Percentiles rank a stretch among this genome's conserved stretches.
These are phyloP conservation scores for Cymbidium sinense DNA, from an alignment of 106 monocot genomes.

Conservation along the genomic window DNA sequence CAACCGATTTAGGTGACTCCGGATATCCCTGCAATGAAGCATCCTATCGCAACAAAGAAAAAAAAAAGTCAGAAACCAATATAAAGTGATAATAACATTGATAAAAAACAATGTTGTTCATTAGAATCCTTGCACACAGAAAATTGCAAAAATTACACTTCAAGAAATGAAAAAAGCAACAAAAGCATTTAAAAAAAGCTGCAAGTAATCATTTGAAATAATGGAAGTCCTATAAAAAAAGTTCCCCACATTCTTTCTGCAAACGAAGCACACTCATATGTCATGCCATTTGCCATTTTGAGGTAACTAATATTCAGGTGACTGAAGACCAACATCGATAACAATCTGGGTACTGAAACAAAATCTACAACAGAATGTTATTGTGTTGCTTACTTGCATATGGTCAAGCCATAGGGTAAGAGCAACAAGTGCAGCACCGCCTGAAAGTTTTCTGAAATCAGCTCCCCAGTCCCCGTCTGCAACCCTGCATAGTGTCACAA, in stretches of 20 bases:
- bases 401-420: slow-evolving; percentile 98
- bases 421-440: slow-evolving; percentile 92
- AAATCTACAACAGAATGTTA: neutral
- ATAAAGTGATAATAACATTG: too few relatives aligned
- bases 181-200: neutral
- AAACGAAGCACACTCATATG: neutral
- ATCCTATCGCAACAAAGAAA: slow-evolving; percentile 46
- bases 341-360: neutral
- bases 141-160: neutral
- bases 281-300: neutral
- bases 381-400: slow-evolving; percentile 69
- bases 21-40: slow-evolving; percentile 88
- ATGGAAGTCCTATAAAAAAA: neutral
- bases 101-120: too few relatives aligned
- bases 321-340: neutral
- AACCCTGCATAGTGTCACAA: slow-evolving; percentile 43
- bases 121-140: too few relatives aligned
- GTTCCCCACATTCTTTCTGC: neutral
- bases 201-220: neutral
- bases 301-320: neutral
- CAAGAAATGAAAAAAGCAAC: neutral
- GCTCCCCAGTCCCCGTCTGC: slow-evolving; percentile 92
- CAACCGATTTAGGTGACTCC: slow-evolving; percentile 93
- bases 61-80: neutral
- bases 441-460: slow-evolving; percentile 94